phyloP scores from a whole-genome alignment of 768 basidiomycete genomes.

The Rubroboletus satanas region DNA sequence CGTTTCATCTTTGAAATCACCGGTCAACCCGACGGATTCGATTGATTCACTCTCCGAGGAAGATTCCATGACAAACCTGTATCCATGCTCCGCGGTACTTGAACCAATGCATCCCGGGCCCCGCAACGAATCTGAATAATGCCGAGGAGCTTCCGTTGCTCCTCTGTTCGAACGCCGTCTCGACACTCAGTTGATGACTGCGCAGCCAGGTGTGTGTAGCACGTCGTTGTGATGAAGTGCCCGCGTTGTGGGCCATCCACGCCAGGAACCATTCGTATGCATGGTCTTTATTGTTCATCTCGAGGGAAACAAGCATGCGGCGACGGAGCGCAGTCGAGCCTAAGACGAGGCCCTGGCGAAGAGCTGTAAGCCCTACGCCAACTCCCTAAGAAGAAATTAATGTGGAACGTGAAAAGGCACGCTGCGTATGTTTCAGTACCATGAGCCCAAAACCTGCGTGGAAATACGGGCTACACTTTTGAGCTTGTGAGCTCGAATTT shows the following conservation, averaged over 20 bases:
- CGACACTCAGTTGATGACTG: constrained; percentile 92
- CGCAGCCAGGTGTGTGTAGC: constrained; percentile 47
- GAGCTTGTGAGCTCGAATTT: constrained; percentile 14
- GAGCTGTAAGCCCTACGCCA: constrained; percentile 74
- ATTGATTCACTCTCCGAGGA: neutral
- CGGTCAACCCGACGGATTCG: neutral
- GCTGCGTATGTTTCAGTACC: constrained; percentile 42
- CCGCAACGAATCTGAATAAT: constrained; percentile 90
- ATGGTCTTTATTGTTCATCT: constrained; percentile 93
- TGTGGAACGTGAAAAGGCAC: neutral
- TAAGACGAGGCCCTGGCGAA: constrained; percentile 66
- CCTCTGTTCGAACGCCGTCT: constrained; percentile 83
- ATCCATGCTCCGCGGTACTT: constrained; percentile 92
- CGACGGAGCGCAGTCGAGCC: constrained; percentile 76
- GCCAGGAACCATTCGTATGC: constrained; percentile 95
- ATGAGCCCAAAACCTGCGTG: constrained; percentile 97
- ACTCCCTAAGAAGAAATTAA: constrained; percentile 59
- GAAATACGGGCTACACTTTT: constrained; percentile 84
- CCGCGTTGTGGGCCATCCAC: constrained; percentile 84
- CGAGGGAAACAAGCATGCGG: constrained; percentile 89
- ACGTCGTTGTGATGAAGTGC: constrained; percentile 25
- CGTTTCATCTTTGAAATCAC: constrained; percentile 69
- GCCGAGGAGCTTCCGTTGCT: constrained; percentile 90
- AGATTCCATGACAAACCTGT: constrained; percentile 53
- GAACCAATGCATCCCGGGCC: constrained; percentile 92